Conservation (phyloP, 129 eudicot genomes). For the Oenanthe sinensis region DNA sequence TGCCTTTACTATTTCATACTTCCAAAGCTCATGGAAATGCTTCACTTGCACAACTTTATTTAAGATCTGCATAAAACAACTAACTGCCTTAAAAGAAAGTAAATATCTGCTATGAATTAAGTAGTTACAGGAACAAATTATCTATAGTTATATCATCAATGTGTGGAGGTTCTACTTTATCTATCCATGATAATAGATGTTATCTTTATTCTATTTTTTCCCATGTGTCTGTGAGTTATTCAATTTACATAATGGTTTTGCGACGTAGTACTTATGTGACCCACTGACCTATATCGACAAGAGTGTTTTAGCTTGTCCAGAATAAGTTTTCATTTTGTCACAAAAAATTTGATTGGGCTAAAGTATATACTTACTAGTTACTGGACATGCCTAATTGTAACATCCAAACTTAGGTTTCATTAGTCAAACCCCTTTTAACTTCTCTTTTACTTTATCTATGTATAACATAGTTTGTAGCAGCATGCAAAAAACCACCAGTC, state of each 20-base stretch:
- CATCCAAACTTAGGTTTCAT: neutral
- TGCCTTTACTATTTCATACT: neutral
- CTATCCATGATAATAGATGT: neutral
- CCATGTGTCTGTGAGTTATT: neutral
- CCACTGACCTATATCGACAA: neutral
- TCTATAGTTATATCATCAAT: neutral
- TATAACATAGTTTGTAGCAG: constrained; percentile 58
- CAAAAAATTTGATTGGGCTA: neutral
- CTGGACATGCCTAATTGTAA: neutral
- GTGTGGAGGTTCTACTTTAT: neutral
- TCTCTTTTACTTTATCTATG: neutral
- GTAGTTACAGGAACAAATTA: neutral
- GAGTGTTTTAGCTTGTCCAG: neutral
- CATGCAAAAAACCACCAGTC: constrained; percentile 66
- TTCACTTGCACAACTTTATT: neutral
- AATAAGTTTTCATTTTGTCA: neutral
- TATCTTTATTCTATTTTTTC: neutral
- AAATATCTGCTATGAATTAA: neutral
- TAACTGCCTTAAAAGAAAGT: neutral
- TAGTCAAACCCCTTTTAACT: neutral
- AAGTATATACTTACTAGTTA: neutral
- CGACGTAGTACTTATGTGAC: neutral
- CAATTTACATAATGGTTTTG: neutral
- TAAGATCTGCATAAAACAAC: neutral
- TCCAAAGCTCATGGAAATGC: neutral